Base-by-base conservation (phyloP, 805 yeast species). In the Wickerhamiella parazyma region DNA sequence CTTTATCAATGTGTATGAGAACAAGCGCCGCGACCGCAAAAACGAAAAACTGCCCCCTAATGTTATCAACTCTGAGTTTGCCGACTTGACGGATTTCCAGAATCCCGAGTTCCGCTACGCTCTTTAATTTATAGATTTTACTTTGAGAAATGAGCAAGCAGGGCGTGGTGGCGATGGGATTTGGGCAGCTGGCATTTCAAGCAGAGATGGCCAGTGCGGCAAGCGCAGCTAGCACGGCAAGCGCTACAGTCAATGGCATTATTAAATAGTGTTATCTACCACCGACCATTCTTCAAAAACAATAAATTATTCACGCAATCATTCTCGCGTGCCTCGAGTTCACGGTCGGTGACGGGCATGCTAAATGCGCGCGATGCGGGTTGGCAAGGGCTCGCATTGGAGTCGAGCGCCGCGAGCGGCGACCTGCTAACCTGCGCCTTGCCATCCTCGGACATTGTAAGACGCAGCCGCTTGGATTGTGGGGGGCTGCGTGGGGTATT, bases 1-100 rank as follows among this genome's bases (percentile, higher is more conserved):
- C n/a, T 29, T 16, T 11, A 21, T 46, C 9, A 46, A 46, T 31
- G 9, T 38, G 10, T 25, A 19, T 22, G 47, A 44, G 18, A 47
- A 47, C 41, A 36, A 31, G 31, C 40, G 45, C 18, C 45, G 49
- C 6, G 49, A 47, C 33, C 34, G 29, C 14, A 22, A 19, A 6
- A 44, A 44, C 24, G 41, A 16, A 11, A 37, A 40, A 18, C 38
- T 41, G 8, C 42, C 45, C 7, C 25, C 38, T 8, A 26, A 34
- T 14, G 19, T 44, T 14, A 16, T 28, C 18, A 40, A 47, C 34
- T 16, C 42, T 6, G 46, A 43, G 25, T 69, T 66, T 51, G 69
- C 70, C 14, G 77, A 73, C 48, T 57, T 69, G 53, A 73, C 77
- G 2, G 76, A 72, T 50, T 58, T 55, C 41, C 71, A 72, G 53